These are phyloP conservation scores for Chlorella sp. DNA, from an alignment of 139 green algal species.

Conservation along the genomic window DNA sequence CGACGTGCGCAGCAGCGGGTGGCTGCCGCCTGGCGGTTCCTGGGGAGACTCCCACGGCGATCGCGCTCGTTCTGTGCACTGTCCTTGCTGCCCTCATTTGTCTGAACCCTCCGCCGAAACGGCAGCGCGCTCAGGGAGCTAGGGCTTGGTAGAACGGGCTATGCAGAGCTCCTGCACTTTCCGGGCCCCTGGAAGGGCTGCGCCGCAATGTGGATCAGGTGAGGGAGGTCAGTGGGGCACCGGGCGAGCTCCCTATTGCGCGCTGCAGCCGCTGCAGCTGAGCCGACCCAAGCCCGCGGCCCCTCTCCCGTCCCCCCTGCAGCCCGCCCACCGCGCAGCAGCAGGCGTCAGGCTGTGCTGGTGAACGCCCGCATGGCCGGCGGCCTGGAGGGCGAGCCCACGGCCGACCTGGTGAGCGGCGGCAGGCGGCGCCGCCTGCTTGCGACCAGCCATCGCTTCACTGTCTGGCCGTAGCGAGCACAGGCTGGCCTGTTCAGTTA, in stretches of 20 bases:
- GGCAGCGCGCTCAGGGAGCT: too few relatives aligned
- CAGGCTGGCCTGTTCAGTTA: neutral
- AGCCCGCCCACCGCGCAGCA: neutral
- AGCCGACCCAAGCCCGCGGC: neutral
- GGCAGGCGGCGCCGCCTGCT: neutral
- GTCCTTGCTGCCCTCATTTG: too few relatives aligned
- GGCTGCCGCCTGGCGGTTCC: too few relatives aligned
- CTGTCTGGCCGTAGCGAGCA: neutral
- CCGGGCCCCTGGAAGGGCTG: too few relatives aligned
- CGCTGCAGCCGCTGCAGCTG: too few relatives aligned
- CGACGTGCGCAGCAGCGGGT: too few relatives aligned
- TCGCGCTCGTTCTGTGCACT: too few relatives aligned
- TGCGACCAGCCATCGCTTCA: neutral
- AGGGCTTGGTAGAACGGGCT: too few relatives aligned
- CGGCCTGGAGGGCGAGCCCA: conserved; percentile 3
- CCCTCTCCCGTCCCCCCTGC: neutral
- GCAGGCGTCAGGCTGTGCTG: neutral
- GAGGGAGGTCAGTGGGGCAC: neutral
- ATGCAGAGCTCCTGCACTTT: too few relatives aligned
- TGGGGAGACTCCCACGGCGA: too few relatives aligned
- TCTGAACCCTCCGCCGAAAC: too few relatives aligned
- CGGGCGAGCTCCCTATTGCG: neutral
- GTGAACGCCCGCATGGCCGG: neutral
- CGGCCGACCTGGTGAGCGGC: conserved; percentile 5
- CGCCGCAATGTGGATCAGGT: neutral